Evolutionary conservation across 2,329 filamentous ascomycete species (phyloP), one percentile per base, ranked within the genome.

Genomic region (Lojkania enalia): DNA sequence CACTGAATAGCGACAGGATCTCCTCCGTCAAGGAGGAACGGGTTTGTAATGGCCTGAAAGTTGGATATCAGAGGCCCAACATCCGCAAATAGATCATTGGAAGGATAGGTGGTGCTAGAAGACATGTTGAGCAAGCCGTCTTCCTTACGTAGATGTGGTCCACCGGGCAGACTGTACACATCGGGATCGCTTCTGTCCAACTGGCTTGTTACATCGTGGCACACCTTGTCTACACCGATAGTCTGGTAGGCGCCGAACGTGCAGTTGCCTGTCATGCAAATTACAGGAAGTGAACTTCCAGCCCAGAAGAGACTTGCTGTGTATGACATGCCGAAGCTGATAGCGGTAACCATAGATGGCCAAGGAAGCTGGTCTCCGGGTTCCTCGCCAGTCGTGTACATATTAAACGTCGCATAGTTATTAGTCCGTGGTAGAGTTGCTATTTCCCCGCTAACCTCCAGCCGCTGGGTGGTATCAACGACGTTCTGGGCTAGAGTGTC

Each of bases 401-500:
- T 37, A 5, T 19, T 27, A 16, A 35, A 43, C 9, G 36, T 39
- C 5, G 13, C 20, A 20, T 50, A 50, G n/a, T 32, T 2, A 11
- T 38, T 39, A 11, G 12, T 36, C 29, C 47, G 38, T 5, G 44
- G 47, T 12, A 48, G 14, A 14, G 23, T 35, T 20, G 38, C 47
- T 2, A 31, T 25, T 32, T 27, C 31, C 15, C 32, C 31, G 7
- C 27, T 41, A 7, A 41, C 18, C 20, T 49, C 41, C 15, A 42
- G 15, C 15, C 18, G 25, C n/a, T 31, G 18, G 12, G 20, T 11
- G 13, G 18, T 47, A 15, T 20, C 16, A 3, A 51, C 27, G 5
- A 48, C 39, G 31, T 48, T 51, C 31, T 51, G 48, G 12, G 39
- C 35, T 11, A 48, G 20, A 4, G 40, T 44, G 23, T 48, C 48